These are phyloP conservation scores for Isabelozyma pseudorhagii DNA, from an alignment of 805 yeast species.

Conservation along the genomic window DNA sequence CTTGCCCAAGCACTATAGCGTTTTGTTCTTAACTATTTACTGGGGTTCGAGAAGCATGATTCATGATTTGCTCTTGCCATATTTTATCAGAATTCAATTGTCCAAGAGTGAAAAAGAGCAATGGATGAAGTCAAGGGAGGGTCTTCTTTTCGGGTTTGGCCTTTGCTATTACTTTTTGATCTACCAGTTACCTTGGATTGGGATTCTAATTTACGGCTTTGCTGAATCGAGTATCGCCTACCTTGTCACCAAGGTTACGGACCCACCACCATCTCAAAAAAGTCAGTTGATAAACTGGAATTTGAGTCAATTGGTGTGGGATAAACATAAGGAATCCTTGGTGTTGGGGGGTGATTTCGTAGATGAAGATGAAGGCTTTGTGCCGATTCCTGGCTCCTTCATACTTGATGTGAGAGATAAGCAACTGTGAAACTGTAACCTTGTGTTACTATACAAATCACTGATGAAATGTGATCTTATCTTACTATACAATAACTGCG, in stretches of 20 bases:
- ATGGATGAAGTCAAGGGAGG: slow-evolving; percentile 55
- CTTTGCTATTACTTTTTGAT: slow-evolving; percentile 43
- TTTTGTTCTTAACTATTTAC: slow-evolving; percentile 38
- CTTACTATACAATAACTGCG: no score
- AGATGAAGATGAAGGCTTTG: slow-evolving; percentile 17
- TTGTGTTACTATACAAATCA: no score
- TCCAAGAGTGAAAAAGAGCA: slow-evolving; percentile 36
- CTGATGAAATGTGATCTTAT: no score
- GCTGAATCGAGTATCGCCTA: slow-evolving; percentile 55
- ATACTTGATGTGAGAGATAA: slow-evolving; percentile 3
- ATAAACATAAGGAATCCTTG: slow-evolving; percentile 12
- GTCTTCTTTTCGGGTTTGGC: slow-evolving; percentile 56
- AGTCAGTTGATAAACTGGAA: slow-evolving; percentile 29
- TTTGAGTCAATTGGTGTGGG: slow-evolving; percentile 31
- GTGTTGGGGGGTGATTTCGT: slow-evolving; percentile 19
- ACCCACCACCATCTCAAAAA: slow-evolving; percentile 32
- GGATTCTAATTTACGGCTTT: slow-evolving; percentile 47
- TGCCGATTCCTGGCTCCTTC: slow-evolving; percentile 22
- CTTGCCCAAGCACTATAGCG: slow-evolving; percentile 31
- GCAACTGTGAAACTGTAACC: slow-evolving; percentile 1
- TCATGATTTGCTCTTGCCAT: slow-evolving; percentile 48
- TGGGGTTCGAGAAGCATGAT: slow-evolving; percentile 46
- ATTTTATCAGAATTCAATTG: slow-evolving; percentile 46
- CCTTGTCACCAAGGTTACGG: slow-evolving; percentile 51
- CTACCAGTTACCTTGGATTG: slow-evolving; percentile 39